Evolutionary conservation across 2,329 filamentous ascomycete species (phyloP).

Genomic region (Blumeriella jaapii): DNA sequence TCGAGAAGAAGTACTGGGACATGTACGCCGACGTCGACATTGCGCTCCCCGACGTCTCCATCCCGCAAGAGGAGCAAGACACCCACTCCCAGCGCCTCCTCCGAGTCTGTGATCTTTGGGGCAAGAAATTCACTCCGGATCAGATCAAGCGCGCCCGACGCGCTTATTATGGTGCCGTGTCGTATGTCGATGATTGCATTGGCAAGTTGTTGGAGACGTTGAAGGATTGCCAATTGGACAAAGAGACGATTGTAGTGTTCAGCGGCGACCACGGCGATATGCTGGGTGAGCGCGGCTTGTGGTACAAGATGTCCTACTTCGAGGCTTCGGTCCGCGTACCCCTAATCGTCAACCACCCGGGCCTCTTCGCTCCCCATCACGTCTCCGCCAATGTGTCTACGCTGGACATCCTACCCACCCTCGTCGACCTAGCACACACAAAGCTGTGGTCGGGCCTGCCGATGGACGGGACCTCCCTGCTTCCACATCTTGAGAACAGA

Average conservation of each 20-base stretch:
- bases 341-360: constrained; percentile 72
- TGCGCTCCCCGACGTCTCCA: constrained; percentile 63
- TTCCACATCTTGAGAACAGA: constrained; percentile 61
- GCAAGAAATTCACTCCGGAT: constrained; percentile 71
- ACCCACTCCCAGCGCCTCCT: constrained; percentile 77
- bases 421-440: constrained; percentile 70
- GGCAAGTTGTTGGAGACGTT: constrained; percentile 70
- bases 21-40: constrained; percentile 84
- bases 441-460: constrained; percentile 60
- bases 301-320: constrained; percentile 98
- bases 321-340: constrained; percentile 85
- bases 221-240: constrained; percentile 65
- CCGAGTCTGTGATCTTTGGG: constrained; percentile 78
- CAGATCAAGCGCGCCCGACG: constrained; percentile 76
- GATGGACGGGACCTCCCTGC: constrained; percentile 72
- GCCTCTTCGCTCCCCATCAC: constrained; percentile 61
- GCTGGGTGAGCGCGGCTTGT: constrained; percentile 82
- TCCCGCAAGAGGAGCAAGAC: constrained; percentile 73
- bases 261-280: constrained; percentile 93
- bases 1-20: constrained; percentile 89
- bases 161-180: constrained; percentile 87
- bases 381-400: constrained; percentile 81
- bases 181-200: constrained; percentile 88
- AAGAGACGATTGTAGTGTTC: constrained; percentile 86
- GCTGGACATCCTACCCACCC: constrained; percentile 78